Evolutionary conservation across 495 filamentous ascomycete genomes (phyloP).

Genomic region (Apiosordaria backusii): DNA sequence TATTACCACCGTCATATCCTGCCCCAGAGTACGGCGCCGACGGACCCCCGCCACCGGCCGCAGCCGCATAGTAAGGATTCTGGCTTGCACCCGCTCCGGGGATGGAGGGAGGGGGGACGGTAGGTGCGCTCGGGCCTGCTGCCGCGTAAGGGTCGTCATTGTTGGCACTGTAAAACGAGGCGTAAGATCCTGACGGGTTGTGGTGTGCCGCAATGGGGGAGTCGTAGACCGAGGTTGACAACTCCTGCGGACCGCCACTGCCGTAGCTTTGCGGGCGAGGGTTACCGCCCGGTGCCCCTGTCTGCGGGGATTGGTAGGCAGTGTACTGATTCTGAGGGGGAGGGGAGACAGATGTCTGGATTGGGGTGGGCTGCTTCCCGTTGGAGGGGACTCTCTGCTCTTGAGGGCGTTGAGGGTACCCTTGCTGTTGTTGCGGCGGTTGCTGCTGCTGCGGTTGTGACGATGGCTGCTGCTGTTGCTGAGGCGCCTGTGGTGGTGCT

Average conservation of each 20-base stretch:
- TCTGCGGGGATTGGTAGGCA: conserved; percentile 43
- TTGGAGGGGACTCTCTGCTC: conserved; percentile 39
- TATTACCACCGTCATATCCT: conserved; percentile 6
- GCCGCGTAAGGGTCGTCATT: conserved; percentile 50
- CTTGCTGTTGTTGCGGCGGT: conserved; percentile 30
- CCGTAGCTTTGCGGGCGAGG: conserved; percentile 67
- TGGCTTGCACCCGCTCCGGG: conserved; percentile 15
- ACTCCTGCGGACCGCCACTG: conserved; percentile 70
- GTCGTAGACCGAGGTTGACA: conserved; percentile 80
- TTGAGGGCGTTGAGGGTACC: conserved; percentile 35
- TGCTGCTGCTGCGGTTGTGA: conserved; percentile 22
- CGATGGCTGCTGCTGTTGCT: conserved; percentile 33
- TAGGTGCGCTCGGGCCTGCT: conserved; percentile 30
- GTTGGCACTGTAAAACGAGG: conserved; percentile 51
- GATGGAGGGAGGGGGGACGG: conserved; percentile 27
- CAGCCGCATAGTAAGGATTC: conserved; percentile 1
- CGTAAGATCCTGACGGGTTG: conserved; percentile 34
- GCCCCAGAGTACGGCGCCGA: conserved; percentile 9
- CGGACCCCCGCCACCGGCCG: not conserved
- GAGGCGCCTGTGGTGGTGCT: conserved; percentile 31
- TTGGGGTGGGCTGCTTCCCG: conserved; percentile 44
- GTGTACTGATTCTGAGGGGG: conserved; percentile 41
- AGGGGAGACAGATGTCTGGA: conserved; percentile 45
- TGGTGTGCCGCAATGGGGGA: conserved; percentile 65
- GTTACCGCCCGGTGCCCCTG: conserved; percentile 6